These are phyloP conservation scores for Cercospora brassicicola DNA, from an alignment of 2,329 filamentous ascomycete genomes.

Conservation along the genomic window DNA sequence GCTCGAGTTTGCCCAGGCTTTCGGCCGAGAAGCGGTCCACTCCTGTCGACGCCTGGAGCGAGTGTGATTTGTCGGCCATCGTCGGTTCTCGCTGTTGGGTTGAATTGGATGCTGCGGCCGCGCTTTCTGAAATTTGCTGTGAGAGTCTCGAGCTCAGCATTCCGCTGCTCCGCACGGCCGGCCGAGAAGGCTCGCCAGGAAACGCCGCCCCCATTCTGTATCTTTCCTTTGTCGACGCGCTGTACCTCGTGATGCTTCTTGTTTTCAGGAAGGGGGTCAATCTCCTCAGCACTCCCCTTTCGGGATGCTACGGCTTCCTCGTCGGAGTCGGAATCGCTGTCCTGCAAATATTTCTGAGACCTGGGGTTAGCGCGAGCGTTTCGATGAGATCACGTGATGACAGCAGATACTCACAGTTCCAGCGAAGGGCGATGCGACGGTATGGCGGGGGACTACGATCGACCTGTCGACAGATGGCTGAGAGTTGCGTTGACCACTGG, in stretches of 20 bases:
- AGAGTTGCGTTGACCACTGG: slow-evolving; percentile 26
- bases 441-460: slow-evolving; percentile 32
- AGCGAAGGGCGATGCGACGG: slow-evolving; percentile 40
- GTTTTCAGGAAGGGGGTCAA: slow-evolving; percentile 4
- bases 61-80: slow-evolving; percentile 37
- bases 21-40: slow-evolving; percentile 20
- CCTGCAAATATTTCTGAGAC: slow-evolving; percentile 38
- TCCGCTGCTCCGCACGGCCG: slow-evolving; percentile 36
- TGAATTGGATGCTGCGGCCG: slow-evolving; percentile 39
- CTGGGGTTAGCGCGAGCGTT: slow-evolving; percentile 23
- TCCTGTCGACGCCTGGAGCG: slow-evolving; percentile 24
- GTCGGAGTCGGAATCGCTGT: slow-evolving; percentile 35
- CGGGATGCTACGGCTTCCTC: slow-evolving; percentile 36
- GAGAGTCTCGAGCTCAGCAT: slow-evolving; percentile 38
- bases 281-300: slow-evolving; percentile 30
- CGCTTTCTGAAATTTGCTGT: slow-evolving; percentile 36
- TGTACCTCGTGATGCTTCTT: slow-evolving; percentile 33
- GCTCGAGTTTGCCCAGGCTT: slow-evolving; percentile 23
- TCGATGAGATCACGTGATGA: slow-evolving; percentile 21
- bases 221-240: slow-evolving; percentile 37
- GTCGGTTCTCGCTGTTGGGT: slow-evolving; percentile 37
- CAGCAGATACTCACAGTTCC: slow-evolving; percentile 30
- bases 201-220: slow-evolving; percentile 35
- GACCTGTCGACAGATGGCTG: slow-evolving; percentile 18
- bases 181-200: slow-evolving; percentile 41